Evolutionary conservation across 2,329 filamentous ascomycete genomes (phyloP), one percentile per base, ranked within the genome.

Genomic region (Cryoendolithus antarcticus): DNA sequence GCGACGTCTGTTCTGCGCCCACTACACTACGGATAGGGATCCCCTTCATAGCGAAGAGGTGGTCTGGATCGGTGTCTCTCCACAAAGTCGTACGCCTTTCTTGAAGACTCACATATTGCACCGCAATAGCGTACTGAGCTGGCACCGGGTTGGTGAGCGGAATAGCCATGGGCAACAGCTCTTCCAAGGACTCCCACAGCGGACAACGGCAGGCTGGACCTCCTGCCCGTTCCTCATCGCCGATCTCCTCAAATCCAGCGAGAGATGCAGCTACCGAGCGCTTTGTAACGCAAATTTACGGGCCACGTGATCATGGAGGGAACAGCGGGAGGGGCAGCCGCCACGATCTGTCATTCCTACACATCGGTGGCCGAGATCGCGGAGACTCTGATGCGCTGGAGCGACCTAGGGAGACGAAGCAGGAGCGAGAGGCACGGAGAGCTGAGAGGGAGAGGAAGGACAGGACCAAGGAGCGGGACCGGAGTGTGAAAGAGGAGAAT

Each of bases 401-500:
- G 51, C 64, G 70, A 32, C 80, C 86, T 42, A 75, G 85, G 42
- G 89, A 96, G 64, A 95, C 86, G 6, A 88, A 81, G 57, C 84
- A 89, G 51, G 91, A 96, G 63, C 75, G 86, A 32, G 91, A 98
- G 59, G 86, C 86, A 12, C 74, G 89, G 46, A 82, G 80, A 46
- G 65, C 86, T 40, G 89, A 95, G 59, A 82, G 78, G 54, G 89
- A 96, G 60, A 77, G 85, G 34, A 67, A 73, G 10, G 71, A 75
- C 30, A 72, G 91, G 42, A 63, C 81, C 32, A 86, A 86, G 59
- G 91, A 98, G 59, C 76, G 91, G 35, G 88, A 94, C 60, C 74
- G 82, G 48, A 98, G 91, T 56, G 77, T 96, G 65, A 78, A 71
- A 47, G 88, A 95, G 52, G 91, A 98, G 58, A 77, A 88, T 59